Percentiles rank a stretch among this genome's conserved stretches.
Conservation (phyloP, 2,329 filamentous ascomycete genomes). For the Seiridium cupressi region DNA sequence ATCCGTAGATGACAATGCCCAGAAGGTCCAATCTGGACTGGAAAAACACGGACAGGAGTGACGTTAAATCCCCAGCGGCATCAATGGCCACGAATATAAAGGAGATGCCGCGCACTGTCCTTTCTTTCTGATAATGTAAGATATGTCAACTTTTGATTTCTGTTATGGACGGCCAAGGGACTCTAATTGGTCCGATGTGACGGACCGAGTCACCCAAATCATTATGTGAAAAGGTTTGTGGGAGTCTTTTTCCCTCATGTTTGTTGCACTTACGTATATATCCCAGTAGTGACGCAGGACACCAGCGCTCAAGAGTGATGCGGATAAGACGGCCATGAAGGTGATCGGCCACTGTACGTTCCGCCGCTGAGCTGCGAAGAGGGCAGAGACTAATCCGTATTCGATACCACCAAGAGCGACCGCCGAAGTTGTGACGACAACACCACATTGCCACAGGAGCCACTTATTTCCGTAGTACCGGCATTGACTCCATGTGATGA, state of each 20-base stretch:
- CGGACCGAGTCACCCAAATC: no score
- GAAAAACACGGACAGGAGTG: slow-evolving; percentile 63
- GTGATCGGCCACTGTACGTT: slow-evolving; percentile 59
- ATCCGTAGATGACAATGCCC: slow-evolving; percentile 66
- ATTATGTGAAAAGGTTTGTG: no score
- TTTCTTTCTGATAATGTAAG: slow-evolving; percentile 35
- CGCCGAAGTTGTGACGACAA: slow-evolving; percentile 38
- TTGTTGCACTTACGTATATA: slow-evolving; percentile 44
- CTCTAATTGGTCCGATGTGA: no score
- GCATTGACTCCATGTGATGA: slow-evolving; percentile 42
- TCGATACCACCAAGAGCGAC: slow-evolving; percentile 59
- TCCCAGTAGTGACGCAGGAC: slow-evolving; percentile 70
- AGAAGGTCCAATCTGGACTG: slow-evolving; percentile 56
- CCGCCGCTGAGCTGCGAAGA: slow-evolving; percentile 41
- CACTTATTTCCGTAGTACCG: slow-evolving; percentile 31
- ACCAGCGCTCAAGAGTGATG: slow-evolving; percentile 60
- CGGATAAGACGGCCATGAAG: slow-evolving; percentile 66
- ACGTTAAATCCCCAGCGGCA: slow-evolving; percentile 66
- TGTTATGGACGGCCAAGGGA: no score
- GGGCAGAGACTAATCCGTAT: slow-evolving; percentile 55
- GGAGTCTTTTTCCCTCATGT: no score
- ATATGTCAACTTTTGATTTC: no score
- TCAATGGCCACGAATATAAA: slow-evolving; percentile 72
- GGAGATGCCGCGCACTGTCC: slow-evolving; percentile 68
- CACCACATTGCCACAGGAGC: neutral